Evolutionary conservation across 2,329 filamentous ascomycete species (phyloP).

Genomic region (Pleomassaria siparia): DNA sequence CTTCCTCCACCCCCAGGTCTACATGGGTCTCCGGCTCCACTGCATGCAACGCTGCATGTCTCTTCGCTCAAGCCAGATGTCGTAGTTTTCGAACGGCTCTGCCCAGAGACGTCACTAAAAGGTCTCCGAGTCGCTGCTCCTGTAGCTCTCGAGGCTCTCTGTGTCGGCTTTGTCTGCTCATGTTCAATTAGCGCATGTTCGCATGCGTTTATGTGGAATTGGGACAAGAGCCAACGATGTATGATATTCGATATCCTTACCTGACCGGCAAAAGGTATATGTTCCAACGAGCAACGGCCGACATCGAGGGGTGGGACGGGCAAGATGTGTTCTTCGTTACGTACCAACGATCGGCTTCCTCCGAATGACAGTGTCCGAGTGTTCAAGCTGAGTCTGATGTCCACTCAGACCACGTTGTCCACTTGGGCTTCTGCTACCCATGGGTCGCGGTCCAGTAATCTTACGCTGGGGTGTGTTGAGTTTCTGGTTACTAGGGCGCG

Average conservation of each 20-base stretch:
- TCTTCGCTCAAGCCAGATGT: background rate
- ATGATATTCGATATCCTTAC: constrained; percentile 7
- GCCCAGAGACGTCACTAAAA: constrained; percentile 21
- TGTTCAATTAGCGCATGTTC: background rate
- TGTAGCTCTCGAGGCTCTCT: constrained; percentile 36
- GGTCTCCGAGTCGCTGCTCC: constrained; percentile 40
- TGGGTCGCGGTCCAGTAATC: constrained; percentile 53
- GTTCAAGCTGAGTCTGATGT: constrained; percentile 21
- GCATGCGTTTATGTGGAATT: background rate
- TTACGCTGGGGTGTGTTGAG: constrained; percentile 44
- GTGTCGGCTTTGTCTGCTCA: constrained; percentile 22
- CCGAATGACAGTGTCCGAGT: constrained; percentile 38
- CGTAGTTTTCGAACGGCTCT: background rate
- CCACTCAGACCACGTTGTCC: constrained; percentile 21
- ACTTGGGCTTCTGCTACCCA: constrained; percentile 53
- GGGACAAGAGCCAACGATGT: constrained; percentile 6
- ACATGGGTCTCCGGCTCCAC: background rate
- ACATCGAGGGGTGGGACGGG: background rate
- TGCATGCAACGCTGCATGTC: background rate
- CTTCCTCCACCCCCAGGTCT: background rate
- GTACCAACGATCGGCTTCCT: constrained; percentile 40
- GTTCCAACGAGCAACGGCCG: background rate
- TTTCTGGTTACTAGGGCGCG: constrained; percentile 29
- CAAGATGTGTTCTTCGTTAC: constrained; percentile 11
- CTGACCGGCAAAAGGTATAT: constrained; percentile 3